A percentile compares a stretch with the other conserved stretches of the same genome.
Conservation (phyloP, 192 early-diverging fungal genomes). For the Linnemannia exigua region DNA sequence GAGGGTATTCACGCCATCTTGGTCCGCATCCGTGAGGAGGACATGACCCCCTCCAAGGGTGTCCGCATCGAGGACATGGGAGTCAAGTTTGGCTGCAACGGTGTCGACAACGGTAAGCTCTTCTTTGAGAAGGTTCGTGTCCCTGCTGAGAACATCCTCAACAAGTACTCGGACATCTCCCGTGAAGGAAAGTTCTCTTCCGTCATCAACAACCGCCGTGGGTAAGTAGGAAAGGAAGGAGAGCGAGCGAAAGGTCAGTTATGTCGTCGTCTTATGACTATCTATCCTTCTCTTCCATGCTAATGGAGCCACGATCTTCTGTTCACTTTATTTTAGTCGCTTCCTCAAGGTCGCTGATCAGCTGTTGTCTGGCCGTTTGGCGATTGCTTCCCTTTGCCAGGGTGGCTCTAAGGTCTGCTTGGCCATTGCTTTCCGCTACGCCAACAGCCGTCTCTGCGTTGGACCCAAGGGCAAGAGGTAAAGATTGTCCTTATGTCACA, state of each 20-base stretch:
- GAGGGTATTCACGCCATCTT: slow-evolving; percentile 83
- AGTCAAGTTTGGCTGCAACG: slow-evolving; percentile 77
- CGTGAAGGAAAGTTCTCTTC: slow-evolving; percentile 71
- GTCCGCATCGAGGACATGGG: slow-evolving; percentile 86
- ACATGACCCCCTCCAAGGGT: slow-evolving; percentile 73
- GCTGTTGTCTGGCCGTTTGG: slow-evolving; percentile 77
- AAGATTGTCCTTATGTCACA: not conserved
- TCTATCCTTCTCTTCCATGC: not conserved
- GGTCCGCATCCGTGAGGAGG: slow-evolving; percentile 80
- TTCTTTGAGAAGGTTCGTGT: slow-evolving; percentile 67
- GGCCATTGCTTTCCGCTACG: slow-evolving; percentile 80
- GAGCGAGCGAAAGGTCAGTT: not conserved
- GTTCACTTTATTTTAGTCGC: slow-evolving; percentile 53
- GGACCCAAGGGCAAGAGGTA: slow-evolving; percentile 82
- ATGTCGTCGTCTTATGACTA: not conserved
- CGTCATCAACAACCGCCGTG: slow-evolving; percentile 67
- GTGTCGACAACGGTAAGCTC: slow-evolving; percentile 83
- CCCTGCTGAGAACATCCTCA: slow-evolving; percentile 75
- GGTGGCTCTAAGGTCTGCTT: slow-evolving; percentile 77
- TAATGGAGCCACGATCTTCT: not conserved
- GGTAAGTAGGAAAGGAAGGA: slow-evolving; percentile 24
- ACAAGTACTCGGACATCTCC: slow-evolving; percentile 75
- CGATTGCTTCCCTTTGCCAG: slow-evolving; percentile 76
- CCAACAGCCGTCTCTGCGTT: slow-evolving; percentile 76
- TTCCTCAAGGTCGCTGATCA: slow-evolving; percentile 88